Evolutionary conservation across 2,329 filamentous ascomycete genomes (phyloP), one percentile per base, ranked within the genome.

Genomic region (Grosmannia clavigera): DNA sequence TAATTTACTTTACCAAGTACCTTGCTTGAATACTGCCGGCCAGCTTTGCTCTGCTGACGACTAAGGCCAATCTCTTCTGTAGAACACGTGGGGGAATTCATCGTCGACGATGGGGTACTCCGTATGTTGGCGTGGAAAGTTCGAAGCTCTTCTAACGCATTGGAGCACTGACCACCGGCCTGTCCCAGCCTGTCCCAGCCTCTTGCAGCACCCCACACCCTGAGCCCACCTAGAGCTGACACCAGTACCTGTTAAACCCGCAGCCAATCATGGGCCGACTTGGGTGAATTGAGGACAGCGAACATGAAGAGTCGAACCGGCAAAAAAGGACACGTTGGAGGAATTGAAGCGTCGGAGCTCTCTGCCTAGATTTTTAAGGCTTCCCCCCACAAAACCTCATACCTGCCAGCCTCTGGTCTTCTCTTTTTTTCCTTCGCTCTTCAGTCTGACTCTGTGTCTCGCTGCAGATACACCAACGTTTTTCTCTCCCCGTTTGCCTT

Each of bases 281-380:
- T 60, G 31, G 22, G 48, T 52, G 63, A 61, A 59, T 57, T 61
- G 57, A 58, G 46, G 54, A 53, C 43, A 16, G 31, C 40, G 22
- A 54, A 58, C 55, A 58, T 55, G 29, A 58, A 58, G 58, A 40
- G 14, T 40, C 35, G 56, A 55, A 54, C 55, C 58, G 61, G 46
- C 38, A 65, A 63, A 63, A 66, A 65, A 66, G 64, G 64, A 66
- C 63, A 65, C 63, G 63, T 66, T 66, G 64, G 62, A 65, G 27
- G 57, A 64, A 55, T 51, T 33, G 54, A 54, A 54, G 33, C 59
- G 51, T 59, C 57, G 29, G 58, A 58, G 35, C 57, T 59, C 27
- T 58, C 33, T 35, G 4, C 7, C 16, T 60, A 55, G 61, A 60
- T 57, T 58, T 62, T 62, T 62, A 60, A 46, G 57, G 33, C 40